Evolutionary conservation across 2,329 filamentous ascomycete species (phyloP), one percentile per base, ranked within the genome.

Genomic region (Monosporascus sp.): DNA sequence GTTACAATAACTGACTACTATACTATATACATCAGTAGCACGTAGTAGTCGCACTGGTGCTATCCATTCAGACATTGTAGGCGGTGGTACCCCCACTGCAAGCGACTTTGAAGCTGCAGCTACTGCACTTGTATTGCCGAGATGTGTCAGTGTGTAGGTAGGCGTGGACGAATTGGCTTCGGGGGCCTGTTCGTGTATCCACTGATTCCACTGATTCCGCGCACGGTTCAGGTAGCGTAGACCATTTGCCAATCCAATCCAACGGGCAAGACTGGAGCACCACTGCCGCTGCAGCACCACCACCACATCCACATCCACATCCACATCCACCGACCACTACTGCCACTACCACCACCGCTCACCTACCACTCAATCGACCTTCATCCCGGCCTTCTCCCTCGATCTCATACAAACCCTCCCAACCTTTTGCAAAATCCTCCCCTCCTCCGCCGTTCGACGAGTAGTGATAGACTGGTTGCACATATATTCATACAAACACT

Each of bases 391-490:
- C 37, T 24, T 50, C 49, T 39, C 38, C n/a, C 49, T 25, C 38
- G 17, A 20, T 46, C 17, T 24, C 44, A 36, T 22, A 50, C 54
- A 53, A 45, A 54, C 47, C 49, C 44, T 48, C 52, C 47, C 20
- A 46, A 14, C 25, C 43, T n/a, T 14, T n/a, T 17, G 11, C 41
- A 20, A n/a, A 8, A 7, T 20, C 20, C 41, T 11, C 11, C 55
- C 50, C n/a, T n/a, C n/a, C 50, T 45, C 49, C 50, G 44, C 54
- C 50, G 48, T 45, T 39, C 50, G 18, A 49, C n/a, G 20, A 51
- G 38, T 36, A 51, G 53, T 49, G 38, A 50, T 54, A 50, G 50
- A 47, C 49, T 51, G 45, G 45, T 54, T 46, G 45, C 18, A 38
- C 20, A 48, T 46, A 27, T 49, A 48, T 49, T 41, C 27, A 50